Conservation (phyloP, 495 filamentous ascomycete species). For the Cairneyella variabilis region DNA sequence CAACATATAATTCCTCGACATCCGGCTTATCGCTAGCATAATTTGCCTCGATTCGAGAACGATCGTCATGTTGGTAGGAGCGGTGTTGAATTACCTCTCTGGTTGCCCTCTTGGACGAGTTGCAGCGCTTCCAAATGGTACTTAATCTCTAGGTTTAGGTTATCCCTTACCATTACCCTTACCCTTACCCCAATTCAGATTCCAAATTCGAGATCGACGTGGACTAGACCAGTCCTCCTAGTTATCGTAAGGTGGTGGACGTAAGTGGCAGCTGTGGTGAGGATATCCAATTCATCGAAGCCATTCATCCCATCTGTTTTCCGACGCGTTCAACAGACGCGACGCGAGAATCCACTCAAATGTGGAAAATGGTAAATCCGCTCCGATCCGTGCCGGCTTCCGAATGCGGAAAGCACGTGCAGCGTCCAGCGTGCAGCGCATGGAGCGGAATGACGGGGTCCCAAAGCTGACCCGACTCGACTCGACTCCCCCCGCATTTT, state of each 20-base stretch:
- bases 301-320: neutral
- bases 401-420: neutral
- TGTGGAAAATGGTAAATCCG: too few species aligned
- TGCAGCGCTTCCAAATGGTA: constrained; percentile 60
- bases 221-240: too few species aligned
- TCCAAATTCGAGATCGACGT: too few species aligned
- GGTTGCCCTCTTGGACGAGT: constrained; percentile 40
- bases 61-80: constrained; percentile 52
- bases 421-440: neutral
- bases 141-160: too few species aligned
- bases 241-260: constrained; percentile 11
- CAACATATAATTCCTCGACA: too few species aligned
- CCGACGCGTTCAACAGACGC: constrained; percentile 9
- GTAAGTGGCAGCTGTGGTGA: constrained; percentile 15
- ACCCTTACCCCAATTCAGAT: too few species aligned
- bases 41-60: constrained; percentile 56
- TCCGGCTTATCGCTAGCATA: constrained; percentile 10
- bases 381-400: too few species aligned
- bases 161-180: too few species aligned
- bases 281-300: constrained; percentile 18
- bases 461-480: too few species aligned
- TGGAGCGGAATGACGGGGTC: neutral
- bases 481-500: neutral
- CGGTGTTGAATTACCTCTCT: constrained; percentile 63
- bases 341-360: constrained; percentile 6